Evolutionary conservation across 257 asterid species (phyloP).

Genomic region (Osmanthus fragrans): DNA sequence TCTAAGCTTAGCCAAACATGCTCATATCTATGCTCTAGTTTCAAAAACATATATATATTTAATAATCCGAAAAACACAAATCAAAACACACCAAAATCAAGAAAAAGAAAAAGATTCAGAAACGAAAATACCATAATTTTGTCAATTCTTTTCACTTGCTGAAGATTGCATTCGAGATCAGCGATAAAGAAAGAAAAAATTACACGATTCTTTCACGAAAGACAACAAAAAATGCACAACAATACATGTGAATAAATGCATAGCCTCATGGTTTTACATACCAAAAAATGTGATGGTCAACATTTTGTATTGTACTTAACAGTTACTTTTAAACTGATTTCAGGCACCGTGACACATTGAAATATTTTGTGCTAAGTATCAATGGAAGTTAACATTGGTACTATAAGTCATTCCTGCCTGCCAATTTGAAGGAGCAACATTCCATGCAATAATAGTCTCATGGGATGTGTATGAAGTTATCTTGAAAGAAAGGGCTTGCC

Average conservation of each 20-base stretch:
- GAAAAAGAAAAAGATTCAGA: no score
- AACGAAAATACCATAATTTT: no score
- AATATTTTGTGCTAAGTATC: conserved; percentile 16
- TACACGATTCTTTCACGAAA: not conserved
- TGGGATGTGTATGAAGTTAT: conserved; percentile 58
- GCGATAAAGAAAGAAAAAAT: not conserved
- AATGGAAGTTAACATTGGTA: conserved; percentile 53
- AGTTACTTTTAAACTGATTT: no score
- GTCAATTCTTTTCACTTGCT: not conserved
- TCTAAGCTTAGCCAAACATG: no score
- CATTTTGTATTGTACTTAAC: no score
- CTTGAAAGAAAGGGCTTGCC: conserved; percentile 75
- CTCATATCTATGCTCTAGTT: no score
- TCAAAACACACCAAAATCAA: no score
- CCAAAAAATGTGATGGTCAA: not conserved
- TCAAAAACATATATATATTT: no score
- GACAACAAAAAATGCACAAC: not conserved
- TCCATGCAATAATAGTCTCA: conserved; percentile 51
- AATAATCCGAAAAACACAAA: no score
- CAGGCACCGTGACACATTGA: no score
- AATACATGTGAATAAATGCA: no score
- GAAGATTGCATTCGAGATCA: not conserved
- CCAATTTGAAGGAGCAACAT: conserved; percentile 74
- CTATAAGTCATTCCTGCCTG: conserved; percentile 54
- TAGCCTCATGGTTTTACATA: not conserved